These are phyloP conservation scores for Schwanniomyces sp. DNA, from an alignment of 805 yeast species.

Conservation along the genomic window DNA sequence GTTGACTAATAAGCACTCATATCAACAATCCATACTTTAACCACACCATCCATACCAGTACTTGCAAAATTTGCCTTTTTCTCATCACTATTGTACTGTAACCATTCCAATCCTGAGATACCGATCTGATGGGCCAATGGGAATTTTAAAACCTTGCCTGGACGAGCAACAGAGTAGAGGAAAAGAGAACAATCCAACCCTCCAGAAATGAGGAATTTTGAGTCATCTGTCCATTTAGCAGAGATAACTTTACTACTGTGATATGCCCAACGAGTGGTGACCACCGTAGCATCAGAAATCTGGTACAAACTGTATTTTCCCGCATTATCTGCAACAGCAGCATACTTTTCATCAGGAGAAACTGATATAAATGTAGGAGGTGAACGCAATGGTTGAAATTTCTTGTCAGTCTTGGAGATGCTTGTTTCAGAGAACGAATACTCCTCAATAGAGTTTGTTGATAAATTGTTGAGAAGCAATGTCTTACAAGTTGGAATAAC, in stretches of 20 bases:
- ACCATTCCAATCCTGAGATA: constrained; percentile 74
- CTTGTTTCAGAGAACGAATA: constrained; percentile 10
- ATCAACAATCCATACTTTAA: constrained; percentile 67
- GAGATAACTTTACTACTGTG: constrained; percentile 80
- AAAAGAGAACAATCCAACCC: constrained; percentile 82
- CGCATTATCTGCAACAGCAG: constrained; percentile 83
- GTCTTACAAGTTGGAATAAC: constrained; percentile 15
- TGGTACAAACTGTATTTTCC: constrained; percentile 84
- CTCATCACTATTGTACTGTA: constrained; percentile 27
- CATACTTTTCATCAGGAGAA: constrained; percentile 64
- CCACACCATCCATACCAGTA: constrained; percentile 78
- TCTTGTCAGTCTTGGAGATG: constrained; percentile 50
- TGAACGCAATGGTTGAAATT: constrained; percentile 50
- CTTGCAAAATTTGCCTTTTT: constrained; percentile 48
- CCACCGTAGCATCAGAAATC: constrained; percentile 49
- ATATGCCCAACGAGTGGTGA: constrained; percentile 94
- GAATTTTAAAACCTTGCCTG: constrained; percentile 71
- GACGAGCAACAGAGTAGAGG: constrained; percentile 75
- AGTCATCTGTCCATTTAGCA: constrained; percentile 77
- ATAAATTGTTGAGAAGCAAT: constrained; percentile 31
- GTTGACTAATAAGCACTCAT: constrained; percentile 5
- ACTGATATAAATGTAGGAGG: constrained; percentile 62
- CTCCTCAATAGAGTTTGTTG: constrained; percentile 29
- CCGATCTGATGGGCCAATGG: constrained; percentile 90
- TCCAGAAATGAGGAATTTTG: constrained; percentile 71